Evolutionary conservation across 306 rosid species (phyloP), one percentile per base, ranked within the genome.

Genomic region (Cicer judaicum): DNA sequence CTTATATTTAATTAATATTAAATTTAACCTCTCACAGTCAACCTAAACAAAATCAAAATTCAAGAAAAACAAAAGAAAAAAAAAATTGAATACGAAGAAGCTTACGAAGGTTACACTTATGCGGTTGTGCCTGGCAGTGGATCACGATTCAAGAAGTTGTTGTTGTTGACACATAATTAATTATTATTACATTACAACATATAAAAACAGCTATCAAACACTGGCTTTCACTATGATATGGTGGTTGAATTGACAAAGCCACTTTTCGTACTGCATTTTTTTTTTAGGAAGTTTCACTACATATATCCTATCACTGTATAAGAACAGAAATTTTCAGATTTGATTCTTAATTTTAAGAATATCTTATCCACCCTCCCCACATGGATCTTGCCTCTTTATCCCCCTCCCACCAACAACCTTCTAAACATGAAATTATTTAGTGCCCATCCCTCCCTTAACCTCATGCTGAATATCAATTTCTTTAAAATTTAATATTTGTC

Each of bases 331-430:
- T 74, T 73, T 80, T 80, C 78, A 75, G 74, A 85, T 83, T 76
- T 67, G 82, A 77, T 81, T 74, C 70, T 39, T 61, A 53, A 53
- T 49, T 68, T 54, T 44, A 46, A 70, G 68, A 70, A 18, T 69
- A 75, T 70, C 64, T 62, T 68, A 49, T 64, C 68, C 74, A 74
- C 80, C 81, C 85, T 81, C 64, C 64, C 75, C 92, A 87, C 96
- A 81, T 91, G 96, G 91, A 85, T 81, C 69, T 82, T 84, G 96
- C 87, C 89, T 69, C 90, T 84, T 80, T 85, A 73, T 80, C n/a
- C 70, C 78, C 70, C 70, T 80, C 71, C 64, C 59, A 53, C 86
- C 82, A 84, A 87, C 92, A 84, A 81, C 73, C 77, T 50, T 62
- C 86, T 47, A 73, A 65, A 70, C 60, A 44, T 43, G 44, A 59